A percentile compares a stretch with the other conserved stretches of the same genome.
Conservation (phyloP, 306 rosid genomes). For the Nissolia schottii region DNA sequence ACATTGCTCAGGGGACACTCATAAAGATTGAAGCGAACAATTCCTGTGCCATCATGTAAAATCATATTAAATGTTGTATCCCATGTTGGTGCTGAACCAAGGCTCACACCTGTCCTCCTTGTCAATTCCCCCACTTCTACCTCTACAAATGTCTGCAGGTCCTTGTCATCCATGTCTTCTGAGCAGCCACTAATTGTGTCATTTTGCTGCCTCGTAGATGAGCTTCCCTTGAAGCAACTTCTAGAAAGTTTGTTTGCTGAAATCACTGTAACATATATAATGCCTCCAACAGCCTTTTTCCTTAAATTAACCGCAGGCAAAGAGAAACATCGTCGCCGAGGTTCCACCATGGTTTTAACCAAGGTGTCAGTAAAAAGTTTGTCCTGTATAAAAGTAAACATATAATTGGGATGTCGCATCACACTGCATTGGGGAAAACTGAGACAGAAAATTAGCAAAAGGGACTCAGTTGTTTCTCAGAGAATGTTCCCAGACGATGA, state of each 20-base stretch:
- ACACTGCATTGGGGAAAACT: background rate
- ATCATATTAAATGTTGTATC: conserved; percentile 76
- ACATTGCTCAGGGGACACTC: conserved; percentile 48
- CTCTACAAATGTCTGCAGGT: conserved; percentile 76
- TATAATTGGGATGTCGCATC: background rate
- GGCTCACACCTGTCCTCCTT: conserved; percentile 50
- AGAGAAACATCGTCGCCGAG: conserved; percentile 68
- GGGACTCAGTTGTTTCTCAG: background rate
- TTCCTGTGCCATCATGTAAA: conserved; percentile 63
- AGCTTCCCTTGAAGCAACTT: conserved; percentile 47
- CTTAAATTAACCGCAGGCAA: conserved; percentile 57
- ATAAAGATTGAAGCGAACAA: conserved; percentile 59
- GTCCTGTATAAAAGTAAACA: conserved; percentile 35
- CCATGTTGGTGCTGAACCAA: conserved; percentile 70
- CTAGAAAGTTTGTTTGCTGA: conserved; percentile 63
- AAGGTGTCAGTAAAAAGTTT: conserved; percentile 62
- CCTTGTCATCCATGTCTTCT: conserved; percentile 42
- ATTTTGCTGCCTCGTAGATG: conserved; percentile 40
- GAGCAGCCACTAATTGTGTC: conserved; percentile 28
- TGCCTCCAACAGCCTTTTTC: conserved; percentile 72
- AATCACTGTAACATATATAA: conserved; percentile 61
- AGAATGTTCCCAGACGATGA: background rate
- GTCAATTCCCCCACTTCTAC: conserved; percentile 75
- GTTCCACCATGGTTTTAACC: conserved; percentile 79
- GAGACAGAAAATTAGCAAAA: background rate